Evolutionary conservation across 2,329 filamentous ascomycete species (phyloP).

Genomic region (Ophiostoma himal-ulmi): DNA sequence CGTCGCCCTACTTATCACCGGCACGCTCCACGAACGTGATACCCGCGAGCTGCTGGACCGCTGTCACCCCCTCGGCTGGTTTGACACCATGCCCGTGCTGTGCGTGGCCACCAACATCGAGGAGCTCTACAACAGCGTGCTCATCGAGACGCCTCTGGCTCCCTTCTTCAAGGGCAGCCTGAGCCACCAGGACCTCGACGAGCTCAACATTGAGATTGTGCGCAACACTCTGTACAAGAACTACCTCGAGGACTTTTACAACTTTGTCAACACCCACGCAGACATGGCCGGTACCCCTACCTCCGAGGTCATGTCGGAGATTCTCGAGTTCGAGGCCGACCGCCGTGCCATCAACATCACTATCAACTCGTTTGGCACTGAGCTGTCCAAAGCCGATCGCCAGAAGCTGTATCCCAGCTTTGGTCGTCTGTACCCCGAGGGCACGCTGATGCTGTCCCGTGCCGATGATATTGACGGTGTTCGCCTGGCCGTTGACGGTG

Average conservation of each 20-base stretch:
- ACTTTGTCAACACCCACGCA: conserved; percentile 83
- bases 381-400: conserved; percentile 85
- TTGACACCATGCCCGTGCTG: conserved; percentile 96
- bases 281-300: conserved; percentile 87
- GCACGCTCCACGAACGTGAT: conserved; percentile 93
- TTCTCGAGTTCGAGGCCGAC: conserved; percentile 94
- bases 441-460: conserved; percentile 86
- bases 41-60: conserved; percentile 90
- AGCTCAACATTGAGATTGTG: conserved; percentile 98
- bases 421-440: conserved; percentile 86
- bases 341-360: conserved; percentile 98
- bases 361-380: conserved; percentile 95
- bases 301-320: conserved; percentile 89
- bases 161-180: conserved; percentile 96
- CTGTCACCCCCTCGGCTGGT: conserved; percentile 96
- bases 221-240: conserved; percentile 99
- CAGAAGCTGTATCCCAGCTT: conserved; percentile 95
- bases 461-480: conserved; percentile 95
- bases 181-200: conserved; percentile 93
- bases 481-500: conserved; percentile 84
- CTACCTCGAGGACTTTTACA: conserved; percentile 95
- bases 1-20: conserved; percentile 93
- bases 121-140: conserved; percentile 94
- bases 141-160: conserved; percentile 93
- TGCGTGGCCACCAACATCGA: conserved; percentile 98